Evolutionary conservation across 495 filamentous ascomycete genomes (phyloP).

Genomic region (Podospora pseudopauciseta): DNA sequence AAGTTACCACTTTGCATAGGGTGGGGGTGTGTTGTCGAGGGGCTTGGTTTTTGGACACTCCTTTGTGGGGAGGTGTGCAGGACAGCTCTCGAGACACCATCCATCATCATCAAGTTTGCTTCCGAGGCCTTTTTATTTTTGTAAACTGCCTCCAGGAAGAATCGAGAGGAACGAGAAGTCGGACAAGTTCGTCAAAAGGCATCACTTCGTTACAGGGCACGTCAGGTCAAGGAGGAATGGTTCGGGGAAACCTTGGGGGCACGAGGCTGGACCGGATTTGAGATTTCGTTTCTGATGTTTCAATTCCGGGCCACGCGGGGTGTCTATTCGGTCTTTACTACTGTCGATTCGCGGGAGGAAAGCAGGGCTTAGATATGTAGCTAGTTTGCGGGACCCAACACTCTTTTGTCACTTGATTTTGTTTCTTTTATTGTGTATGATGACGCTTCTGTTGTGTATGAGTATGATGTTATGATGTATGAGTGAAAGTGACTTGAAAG

Average conservation of each 20-base stretch:
- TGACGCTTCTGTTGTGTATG: background rate
- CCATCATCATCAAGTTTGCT: background rate
- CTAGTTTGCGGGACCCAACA: constrained; percentile 18
- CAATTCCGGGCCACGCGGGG: constrained; percentile 13
- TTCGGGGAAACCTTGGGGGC: constrained; percentile 15
- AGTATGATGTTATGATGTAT: background rate
- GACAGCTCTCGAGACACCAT: constrained; percentile 15
- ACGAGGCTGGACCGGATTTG: constrained; percentile 8
- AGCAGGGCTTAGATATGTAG: constrained; percentile 16
- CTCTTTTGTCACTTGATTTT: constrained; percentile 14
- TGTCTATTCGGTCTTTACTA: constrained; percentile 30
- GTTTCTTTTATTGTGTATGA: background rate
- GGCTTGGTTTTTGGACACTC: background rate
- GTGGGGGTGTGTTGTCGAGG: constrained; percentile 15
- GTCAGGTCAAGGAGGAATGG: constrained; percentile 18
- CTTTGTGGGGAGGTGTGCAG: constrained; percentile 9
- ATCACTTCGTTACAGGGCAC: constrained; percentile 29
- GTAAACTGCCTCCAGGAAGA: constrained; percentile 16
- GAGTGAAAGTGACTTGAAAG: background rate
- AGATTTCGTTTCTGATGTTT: constrained; percentile 10
- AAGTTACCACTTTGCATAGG: constrained; percentile 33
- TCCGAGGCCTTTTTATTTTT: constrained; percentile 3
- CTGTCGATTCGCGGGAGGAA: constrained; percentile 18
- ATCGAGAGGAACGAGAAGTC: constrained; percentile 26
- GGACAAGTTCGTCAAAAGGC: constrained; percentile 15